These are phyloP conservation scores for Candida sonorensis DNA, from an alignment of 805 yeast genomes.

Conservation along the genomic window DNA sequence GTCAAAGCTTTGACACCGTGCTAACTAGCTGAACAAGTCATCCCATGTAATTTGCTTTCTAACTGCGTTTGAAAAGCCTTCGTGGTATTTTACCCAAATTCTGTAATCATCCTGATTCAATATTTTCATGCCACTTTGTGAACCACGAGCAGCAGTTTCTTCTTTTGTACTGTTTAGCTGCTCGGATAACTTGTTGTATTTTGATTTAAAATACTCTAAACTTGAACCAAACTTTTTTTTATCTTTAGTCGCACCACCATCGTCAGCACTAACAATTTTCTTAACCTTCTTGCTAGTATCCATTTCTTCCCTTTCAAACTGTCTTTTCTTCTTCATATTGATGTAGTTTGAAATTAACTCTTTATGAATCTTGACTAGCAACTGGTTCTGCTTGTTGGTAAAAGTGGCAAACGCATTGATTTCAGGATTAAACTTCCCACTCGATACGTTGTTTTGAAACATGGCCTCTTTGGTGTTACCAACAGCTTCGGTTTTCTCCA, in stretches of 20 bases:
- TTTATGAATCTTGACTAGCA: slow-evolving; percentile 9
- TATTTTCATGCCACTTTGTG: too few species aligned
- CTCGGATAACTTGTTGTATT: slow-evolving; percentile 25
- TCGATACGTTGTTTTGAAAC: too few species aligned
- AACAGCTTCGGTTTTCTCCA: slow-evolving; percentile 10
- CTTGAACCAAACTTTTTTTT: slow-evolving; percentile 14
- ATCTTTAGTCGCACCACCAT: slow-evolving; percentile 9
- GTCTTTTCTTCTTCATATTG: too few species aligned
- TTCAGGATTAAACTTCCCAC: slow-evolving; percentile 12
- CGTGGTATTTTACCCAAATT: slow-evolving; percentile 86
- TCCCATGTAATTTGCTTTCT: slow-evolving; percentile 76
- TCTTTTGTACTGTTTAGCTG: too few species aligned
- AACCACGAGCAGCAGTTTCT: too few species aligned
- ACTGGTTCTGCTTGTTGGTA: slow-evolving; percentile 6
- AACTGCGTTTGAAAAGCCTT: slow-evolving; percentile 90
- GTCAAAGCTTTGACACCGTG: too few species aligned
- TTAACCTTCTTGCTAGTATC: too few species aligned
- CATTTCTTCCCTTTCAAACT: too few species aligned
- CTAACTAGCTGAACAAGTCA: slow-evolving; percentile 55
- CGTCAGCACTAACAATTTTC: too few species aligned
- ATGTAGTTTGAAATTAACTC: slow-evolving; percentile 9
- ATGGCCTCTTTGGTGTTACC: too few species aligned
- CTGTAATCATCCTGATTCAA: slow-evolving; percentile 27
- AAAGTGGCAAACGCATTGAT: slow-evolving; percentile 5
- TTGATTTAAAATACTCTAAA: slow-evolving; percentile 37